Percentiles rank a stretch among this genome's conserved stretches.
Conservation (phyloP, 2,329 filamentous ascomycete species). For the Alternaria ethzedia region DNA sequence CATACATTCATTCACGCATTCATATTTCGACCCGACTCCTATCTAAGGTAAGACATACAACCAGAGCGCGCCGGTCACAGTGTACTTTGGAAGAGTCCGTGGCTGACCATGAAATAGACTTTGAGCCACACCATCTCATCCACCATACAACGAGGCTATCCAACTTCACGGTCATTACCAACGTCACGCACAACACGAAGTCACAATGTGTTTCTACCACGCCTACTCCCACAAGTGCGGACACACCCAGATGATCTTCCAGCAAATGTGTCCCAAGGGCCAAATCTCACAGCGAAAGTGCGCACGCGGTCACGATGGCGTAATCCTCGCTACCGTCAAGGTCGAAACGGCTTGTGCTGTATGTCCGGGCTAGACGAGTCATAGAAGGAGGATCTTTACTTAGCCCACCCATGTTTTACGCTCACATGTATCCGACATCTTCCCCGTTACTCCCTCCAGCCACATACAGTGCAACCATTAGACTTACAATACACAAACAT, state of each 20-base stretch:
- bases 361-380: constrained; percentile 24
- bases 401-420: not conserved
- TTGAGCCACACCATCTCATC: not conserved
- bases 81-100: not conserved
- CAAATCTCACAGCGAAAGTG: constrained; percentile 44
- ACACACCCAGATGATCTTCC: constrained; percentile 50
- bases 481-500: not conserved
- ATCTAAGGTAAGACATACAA: not conserved
- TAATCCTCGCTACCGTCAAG: constrained; percentile 39
- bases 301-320: constrained; percentile 36
- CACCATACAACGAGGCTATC: not conserved
- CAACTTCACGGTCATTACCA: not conserved
- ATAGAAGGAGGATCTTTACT: not conserved
- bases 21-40: not conserved
- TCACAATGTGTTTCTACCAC: constrained; percentile 57
- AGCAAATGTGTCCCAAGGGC: constrained; percentile 35
- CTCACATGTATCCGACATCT: not conserved
- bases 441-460: not conserved
- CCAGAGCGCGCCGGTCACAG: not conserved
- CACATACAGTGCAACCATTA: not conserved
- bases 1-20: not conserved
- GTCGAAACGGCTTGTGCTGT: constrained; percentile 35
- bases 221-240: constrained; percentile 55
- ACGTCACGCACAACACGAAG: not conserved
- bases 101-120: not conserved